Evolutionary conservation across 495 filamentous ascomycete species (phyloP), one percentile per base, ranked within the genome.

Genomic region (Neurospora intermedia): DNA sequence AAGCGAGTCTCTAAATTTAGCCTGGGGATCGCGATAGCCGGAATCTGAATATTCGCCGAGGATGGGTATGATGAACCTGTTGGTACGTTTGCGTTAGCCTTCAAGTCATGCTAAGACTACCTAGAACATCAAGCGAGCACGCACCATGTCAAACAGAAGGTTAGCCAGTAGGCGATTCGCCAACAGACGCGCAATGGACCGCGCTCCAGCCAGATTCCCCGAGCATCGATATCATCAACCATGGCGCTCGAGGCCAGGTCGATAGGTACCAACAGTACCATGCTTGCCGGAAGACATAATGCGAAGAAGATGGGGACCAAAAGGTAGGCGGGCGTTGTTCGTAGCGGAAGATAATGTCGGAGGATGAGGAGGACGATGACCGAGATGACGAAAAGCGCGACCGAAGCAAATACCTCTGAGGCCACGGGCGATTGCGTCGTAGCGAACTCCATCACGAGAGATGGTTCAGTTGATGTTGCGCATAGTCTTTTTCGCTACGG

Each of bases 151-250:
- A 99, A 85, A 69, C 89, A 88, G 79, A 99, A 99, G 35, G 94
- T 98, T 62, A 99, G 84, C 96, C 96, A 99, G 83, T 99, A 99
- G 42, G 91, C 89, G 70, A 98, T 92, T 72, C 95, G 87, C 96
- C 96, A 99, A 75, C 89, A 90, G 6, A 98, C 91, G 75, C 93
- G 85, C 59, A 97, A 83, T 43, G 92, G 85, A 40, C 87, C 83
- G 72, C 90, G 85, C 9, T 93, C 90, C 31, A 90, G 83, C 82
- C 87, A 89, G 59, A 90, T 86, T 41, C 88, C 88, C 74, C 89
- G 89, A 31, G 89, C 87, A 6, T 86, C 88, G 18, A 83, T 86
- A 73, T 91, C 90, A 75, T 94, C 89, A 46, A 85, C 86, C 71
- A 89, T 88, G 20, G 91, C 89, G 78, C 88, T 94, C 3, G 94